Base-by-base conservation (phyloP, 2,329 filamentous ascomycete genomes). In the Fusarium sp. region DNA sequence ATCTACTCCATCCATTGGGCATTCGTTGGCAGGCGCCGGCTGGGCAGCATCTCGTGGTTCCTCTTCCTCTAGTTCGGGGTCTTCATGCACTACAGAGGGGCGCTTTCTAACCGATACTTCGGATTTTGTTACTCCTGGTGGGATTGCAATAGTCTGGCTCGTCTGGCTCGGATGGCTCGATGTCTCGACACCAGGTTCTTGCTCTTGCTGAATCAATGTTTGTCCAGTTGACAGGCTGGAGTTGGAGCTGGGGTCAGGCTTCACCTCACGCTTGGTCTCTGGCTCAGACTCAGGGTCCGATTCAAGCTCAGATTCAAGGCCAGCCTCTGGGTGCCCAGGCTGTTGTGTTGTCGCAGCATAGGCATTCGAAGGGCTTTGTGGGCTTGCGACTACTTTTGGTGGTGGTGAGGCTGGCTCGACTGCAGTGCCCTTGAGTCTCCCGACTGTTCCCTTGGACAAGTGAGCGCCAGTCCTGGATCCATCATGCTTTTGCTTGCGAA, bases 361-460 rank as follows among this genome's bases (percentile, higher is more conserved):
- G 15, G 59, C 35, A 9, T 61, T 51, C 29, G 56, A 23, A 16
- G 52, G 42, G 18, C 49, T 29, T 39, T 65, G 64, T 52, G 42
- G 14, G 16, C 59, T 62, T 72, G 70, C 82, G 79, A 18, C 86
- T 76, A 12, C 18, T 9, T 60, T 42, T 38, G 60, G 11, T 19
- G 62, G n/a, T 21, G 65, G 45, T 21, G 65, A 46, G 27, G 49
- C 46, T 19, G 67, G 71, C 67, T 84, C 82, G 10, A 89, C 80
- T 11, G 84, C 83, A 6, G 86, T 84, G 7, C 85, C 88, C 62
- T 81, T 86, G 4, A 85, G 81, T 73, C 86, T 85, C 16, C 84
- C 83, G 74, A 90, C 82, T 15, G 86, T 88, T 18, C 88, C 89
- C 65, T 87, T 85, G 7, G 84, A 79, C 14, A 86, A 79, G 67